Evolutionary conservation across 768 basidiomycete genomes (phyloP).

Genomic region (Tricholoma bakamatsutake): DNA sequence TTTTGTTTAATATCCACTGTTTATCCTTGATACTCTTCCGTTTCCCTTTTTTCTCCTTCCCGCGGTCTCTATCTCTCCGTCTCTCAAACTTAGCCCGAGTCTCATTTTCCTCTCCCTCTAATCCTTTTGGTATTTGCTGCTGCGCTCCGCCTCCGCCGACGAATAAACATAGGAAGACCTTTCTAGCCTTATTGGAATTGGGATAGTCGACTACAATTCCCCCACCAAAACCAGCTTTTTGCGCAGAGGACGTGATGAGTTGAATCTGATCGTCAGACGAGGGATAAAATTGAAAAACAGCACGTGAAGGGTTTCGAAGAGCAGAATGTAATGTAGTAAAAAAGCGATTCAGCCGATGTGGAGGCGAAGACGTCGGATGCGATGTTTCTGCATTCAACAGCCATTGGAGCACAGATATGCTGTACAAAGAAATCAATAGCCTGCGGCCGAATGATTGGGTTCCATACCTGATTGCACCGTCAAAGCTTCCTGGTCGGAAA

Average conservation of each 20-base stretch:
- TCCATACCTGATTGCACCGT: conserved; percentile 89
- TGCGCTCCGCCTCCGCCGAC: conserved; percentile 71
- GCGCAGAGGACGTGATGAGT: conserved; percentile 88
- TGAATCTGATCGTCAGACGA: conserved; percentile 96
- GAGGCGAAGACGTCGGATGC: conserved; percentile 83
- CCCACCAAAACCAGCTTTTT: conserved; percentile 94
- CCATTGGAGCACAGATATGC: conserved; percentile 99
- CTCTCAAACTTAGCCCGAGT: conserved; percentile 68
- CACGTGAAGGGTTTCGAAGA: conserved; percentile 79
- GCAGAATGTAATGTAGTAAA: conserved; percentile 90
- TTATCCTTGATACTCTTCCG: conserved; percentile 67
- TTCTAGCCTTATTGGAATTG: conserved; percentile 92
- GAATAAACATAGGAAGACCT: conserved; percentile 90
- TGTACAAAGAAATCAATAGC: conserved; percentile 24
- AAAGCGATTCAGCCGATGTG: conserved; percentile 78
- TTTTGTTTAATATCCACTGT: conserved; percentile 96
- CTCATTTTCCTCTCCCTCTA: conserved; percentile 63
- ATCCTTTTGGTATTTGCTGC: conserved; percentile 67
- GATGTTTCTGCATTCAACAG: conserved; percentile 94
- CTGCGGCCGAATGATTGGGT: background rate
- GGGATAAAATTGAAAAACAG: conserved; percentile 93
- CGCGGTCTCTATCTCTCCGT: conserved; percentile 62
- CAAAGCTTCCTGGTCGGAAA: conserved; percentile 94
- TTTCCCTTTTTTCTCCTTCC: conserved; percentile 56
- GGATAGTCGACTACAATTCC: conserved; percentile 97